phyloP scores from a whole-genome alignment of 2,329 filamentous ascomycete genomes.

The Ascomycota sp. region DNA sequence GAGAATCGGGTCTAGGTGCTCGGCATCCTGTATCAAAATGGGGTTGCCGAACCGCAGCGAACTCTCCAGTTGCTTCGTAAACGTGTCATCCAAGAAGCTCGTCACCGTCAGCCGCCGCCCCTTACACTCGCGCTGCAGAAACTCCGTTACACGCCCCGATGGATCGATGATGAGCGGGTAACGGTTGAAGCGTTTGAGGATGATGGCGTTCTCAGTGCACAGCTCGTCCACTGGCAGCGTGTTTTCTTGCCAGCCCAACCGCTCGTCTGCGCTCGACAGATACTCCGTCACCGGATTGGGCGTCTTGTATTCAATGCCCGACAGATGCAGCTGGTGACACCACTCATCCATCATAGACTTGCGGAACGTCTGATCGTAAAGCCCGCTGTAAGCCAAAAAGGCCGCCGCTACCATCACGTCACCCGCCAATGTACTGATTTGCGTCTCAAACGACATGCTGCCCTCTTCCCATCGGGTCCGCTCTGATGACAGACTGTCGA shows the following conservation, averaged over 20 bases:
- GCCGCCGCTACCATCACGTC: slow-evolving; percentile 92
- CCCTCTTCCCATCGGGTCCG: slow-evolving; percentile 85
- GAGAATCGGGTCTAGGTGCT: slow-evolving; percentile 87
- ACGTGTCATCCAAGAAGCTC: slow-evolving; percentile 92
- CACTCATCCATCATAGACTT: slow-evolving; percentile 97
- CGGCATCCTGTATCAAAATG: slow-evolving; percentile 93
- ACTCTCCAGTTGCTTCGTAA: slow-evolving; percentile 93
- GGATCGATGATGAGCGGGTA: slow-evolving; percentile 97
- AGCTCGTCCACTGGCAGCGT: slow-evolving; percentile 85
- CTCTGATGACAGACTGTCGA: slow-evolving; percentile 89
- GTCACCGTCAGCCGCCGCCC: slow-evolving; percentile 86
- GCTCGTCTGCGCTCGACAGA: slow-evolving; percentile 84
- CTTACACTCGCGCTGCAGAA: slow-evolving; percentile 83
- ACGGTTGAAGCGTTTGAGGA: slow-evolving; percentile 91
- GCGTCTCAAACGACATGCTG: slow-evolving; percentile 93
- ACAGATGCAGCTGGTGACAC: slow-evolving; percentile 77
- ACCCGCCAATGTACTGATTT: slow-evolving; percentile 87
- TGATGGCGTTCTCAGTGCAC: slow-evolving; percentile 95
- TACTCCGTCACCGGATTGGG: slow-evolving; percentile 93
- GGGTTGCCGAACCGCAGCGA: slow-evolving; percentile 93
- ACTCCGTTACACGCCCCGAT: slow-evolving; percentile 82
- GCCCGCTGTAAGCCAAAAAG: slow-evolving; percentile 86
- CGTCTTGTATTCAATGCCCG: slow-evolving; percentile 80
- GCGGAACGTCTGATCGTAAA: slow-evolving; percentile 94
- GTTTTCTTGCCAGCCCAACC: slow-evolving; percentile 85